Evolutionary conservation across 208 protist species (phyloP), one percentile per base, ranked within the genome.

Genomic region (Trypanosoma conorhini): DNA sequence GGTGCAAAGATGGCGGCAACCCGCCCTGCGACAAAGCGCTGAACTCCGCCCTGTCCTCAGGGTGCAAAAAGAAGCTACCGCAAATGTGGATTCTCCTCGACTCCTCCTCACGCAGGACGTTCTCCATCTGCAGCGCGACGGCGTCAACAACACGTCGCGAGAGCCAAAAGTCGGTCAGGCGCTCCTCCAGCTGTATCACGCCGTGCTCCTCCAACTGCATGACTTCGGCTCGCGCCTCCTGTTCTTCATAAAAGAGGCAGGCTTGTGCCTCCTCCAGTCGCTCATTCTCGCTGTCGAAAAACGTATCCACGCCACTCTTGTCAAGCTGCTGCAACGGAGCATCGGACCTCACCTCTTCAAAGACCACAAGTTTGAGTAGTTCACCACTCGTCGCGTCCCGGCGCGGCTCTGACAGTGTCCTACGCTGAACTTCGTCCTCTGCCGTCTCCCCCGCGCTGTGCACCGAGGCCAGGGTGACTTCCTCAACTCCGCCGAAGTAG

Each of bases 101-200:
- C 35, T 63, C 59, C 35, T 63, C 59, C 35, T 63, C 59, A 42
- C 35, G 38, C 9, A 63, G 5, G 22, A 63, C 8, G n/a, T 63
- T 63, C 31, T 50, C 59, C 21, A 48, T 50, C 7, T 40, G 40
- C 35, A 30, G 35, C 19, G 35, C 21, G 5, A 65, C 38, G 42
- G 46, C 60, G 24, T 65, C 44, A 30, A 22, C 21, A 21, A 65
- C 40, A 19, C n/a, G 60, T 28, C 24, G 60, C 44, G 44, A 54
- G 22, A 35, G 60, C 60, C 60, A 65, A 21, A 52, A 33, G 35
- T 38, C 4, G 24, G 21, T 35, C 12, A 17, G 8, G 35, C 19
- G 21, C 60, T 54, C 60, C 3, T 38, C 42, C 60, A 65, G 2
- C n/a, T 42, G 63, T 1, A 33, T 26, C 2, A 50, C 31, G 48